Evolutionary conservation across 208 protist genomes (phyloP).

Genomic region (Willaertia magna): DNA sequence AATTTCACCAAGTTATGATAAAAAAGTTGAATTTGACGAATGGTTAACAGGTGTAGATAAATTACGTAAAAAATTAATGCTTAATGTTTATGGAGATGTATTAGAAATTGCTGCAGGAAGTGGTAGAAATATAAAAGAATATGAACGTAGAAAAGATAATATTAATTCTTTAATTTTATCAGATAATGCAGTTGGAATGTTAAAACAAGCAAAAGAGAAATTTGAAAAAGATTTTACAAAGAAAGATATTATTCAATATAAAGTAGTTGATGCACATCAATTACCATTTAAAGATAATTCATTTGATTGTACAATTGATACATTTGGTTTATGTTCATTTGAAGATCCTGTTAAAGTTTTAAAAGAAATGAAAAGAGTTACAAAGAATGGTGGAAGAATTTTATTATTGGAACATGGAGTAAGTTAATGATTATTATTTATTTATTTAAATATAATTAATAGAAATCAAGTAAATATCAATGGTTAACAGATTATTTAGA

Average conservation of each 20-base stretch:
- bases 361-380: conserved; percentile 66
- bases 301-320: conserved; percentile 71
- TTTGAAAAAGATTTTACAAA: not conserved
- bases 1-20: not conserved
- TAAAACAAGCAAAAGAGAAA: not conserved
- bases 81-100: not conserved
- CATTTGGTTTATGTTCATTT: conserved; percentile 72
- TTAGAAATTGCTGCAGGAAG: not conserved
- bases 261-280: conserved; percentile 23
- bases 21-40: not conserved
- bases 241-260: not conserved
- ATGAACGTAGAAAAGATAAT: not conserved
- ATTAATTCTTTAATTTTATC: not conserved
- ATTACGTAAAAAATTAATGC: not conserved
- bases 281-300: conserved; percentile 63
- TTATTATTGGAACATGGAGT: conserved; percentile 68
- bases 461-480: not conserved
- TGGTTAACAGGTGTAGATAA: not conserved
- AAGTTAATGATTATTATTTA: conserved; percentile 26
- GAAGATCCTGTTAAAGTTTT: conserved; percentile 67
- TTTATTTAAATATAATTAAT: not conserved
- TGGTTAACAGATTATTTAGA: not conserved
- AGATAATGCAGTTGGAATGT: not conserved
- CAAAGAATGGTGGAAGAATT: conserved; percentile 61
- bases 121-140: not conserved